Evolutionary conservation across 306 rosid species (phyloP), one percentile per base, ranked within the genome.

Genomic region (Trichosanthes truncata): DNA sequence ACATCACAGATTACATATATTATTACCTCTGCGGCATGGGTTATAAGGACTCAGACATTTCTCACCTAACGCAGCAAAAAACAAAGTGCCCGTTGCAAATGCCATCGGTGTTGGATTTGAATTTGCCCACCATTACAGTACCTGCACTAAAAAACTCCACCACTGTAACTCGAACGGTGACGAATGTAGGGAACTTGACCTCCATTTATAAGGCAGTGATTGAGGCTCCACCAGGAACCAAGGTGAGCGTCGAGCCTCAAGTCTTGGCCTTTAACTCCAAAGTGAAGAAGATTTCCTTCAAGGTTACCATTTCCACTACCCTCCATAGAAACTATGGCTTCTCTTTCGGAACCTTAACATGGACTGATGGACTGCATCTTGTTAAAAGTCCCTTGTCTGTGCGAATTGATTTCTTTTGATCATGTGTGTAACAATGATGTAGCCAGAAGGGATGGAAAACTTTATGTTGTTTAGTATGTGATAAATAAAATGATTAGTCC

Each of bases 301-400:
- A 29, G 33, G 33, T 29, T 29, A 29, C 33, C 33, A 29, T 29
- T 29, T 29, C 33, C 33, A 29, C 33, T 29, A 2, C 33, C 2
- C 33, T 29, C 33, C 33, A 29, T 29, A 29, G 33, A 2, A 29
- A 29, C 33, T 29, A 29, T 29, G 83, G 69, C 13, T 89, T 80
- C 80, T 61, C 40, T n/a, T 87, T 87, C 40, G 90, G 92, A 11
- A 80, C 80, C 85, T 76, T 87, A 66, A 84, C 77, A 26, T 87
- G 92, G 92, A 79, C 60, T 3, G 89, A 89, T 36, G 83, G 86
- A 9, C 72, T 65, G 38, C 89, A 89, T 72, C 18, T 67, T 9
- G 90, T 85, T 3, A 83, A 81, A 76, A 87, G 80, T 83, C 90
- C 90, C 14, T 60, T 89, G 51, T 83, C 90, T 9, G 92, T 86